These are phyloP conservation scores for Venturia carpophila DNA, from an alignment of 2,329 filamentous ascomycete genomes.

Conservation along the genomic window DNA sequence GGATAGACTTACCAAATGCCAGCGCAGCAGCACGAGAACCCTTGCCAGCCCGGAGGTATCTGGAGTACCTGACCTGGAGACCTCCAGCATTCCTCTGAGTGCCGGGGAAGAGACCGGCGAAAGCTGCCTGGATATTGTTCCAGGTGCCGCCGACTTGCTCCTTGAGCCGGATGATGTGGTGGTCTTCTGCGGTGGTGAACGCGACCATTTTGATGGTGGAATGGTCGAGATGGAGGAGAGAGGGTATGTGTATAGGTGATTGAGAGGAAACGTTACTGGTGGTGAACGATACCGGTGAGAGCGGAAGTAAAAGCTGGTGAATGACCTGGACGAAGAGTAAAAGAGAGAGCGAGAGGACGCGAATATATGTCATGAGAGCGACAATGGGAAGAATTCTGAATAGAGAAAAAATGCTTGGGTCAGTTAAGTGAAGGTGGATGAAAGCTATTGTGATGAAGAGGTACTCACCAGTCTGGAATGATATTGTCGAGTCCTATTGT, in stretches of 20 bases:
- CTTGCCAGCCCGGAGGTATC: background rate
- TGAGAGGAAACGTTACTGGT: background rate
- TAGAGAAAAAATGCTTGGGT: background rate
- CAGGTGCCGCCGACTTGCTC: slow-evolving; percentile 3
- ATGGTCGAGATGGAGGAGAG: background rate
- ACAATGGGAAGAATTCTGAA: slow-evolving; percentile 4
- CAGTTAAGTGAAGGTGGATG: background rate
- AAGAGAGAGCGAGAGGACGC: background rate
- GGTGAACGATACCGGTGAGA: background rate
- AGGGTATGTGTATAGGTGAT: background rate
- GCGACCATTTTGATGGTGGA: background rate
- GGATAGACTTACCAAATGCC: background rate
- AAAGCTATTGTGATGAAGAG: background rate
- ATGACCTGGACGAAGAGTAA: background rate
- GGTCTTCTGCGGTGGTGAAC: slow-evolving; percentile 10
- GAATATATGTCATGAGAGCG: background rate
- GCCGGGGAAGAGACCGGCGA: background rate
- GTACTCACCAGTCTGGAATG: background rate
- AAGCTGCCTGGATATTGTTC: background rate
- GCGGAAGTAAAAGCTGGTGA: background rate
- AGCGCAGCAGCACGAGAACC: background rate
- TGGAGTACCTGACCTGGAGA: slow-evolving; percentile 12
- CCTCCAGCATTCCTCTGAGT: background rate
- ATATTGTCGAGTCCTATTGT: background rate
- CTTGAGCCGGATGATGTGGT: slow-evolving; percentile 12